phyloP scores from a whole-genome alignment of 768 basidiomycete species.

The Boletus sp. region DNA sequence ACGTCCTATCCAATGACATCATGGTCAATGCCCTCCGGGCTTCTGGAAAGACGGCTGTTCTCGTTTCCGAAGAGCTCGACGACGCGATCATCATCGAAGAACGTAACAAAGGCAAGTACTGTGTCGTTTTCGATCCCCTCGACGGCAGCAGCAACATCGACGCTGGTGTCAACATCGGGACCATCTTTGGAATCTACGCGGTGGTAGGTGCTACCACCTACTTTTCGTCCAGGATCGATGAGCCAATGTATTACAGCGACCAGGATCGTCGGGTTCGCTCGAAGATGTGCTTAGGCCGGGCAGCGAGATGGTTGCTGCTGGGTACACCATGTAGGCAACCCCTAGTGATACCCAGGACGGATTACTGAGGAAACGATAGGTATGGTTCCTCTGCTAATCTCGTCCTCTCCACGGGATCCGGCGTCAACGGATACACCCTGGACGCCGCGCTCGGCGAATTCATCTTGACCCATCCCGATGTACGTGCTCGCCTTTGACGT shows the following conservation, averaged over 20 bases:
- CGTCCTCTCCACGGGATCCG: slow-evolving; percentile 90
- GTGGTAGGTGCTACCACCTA: slow-evolving; percentile 55
- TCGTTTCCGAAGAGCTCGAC: slow-evolving; percentile 95
- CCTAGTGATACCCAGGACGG: background rate
- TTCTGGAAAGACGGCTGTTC: slow-evolving; percentile 94
- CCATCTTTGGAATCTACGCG: slow-evolving; percentile 96
- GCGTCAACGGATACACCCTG: slow-evolving; percentile 97
- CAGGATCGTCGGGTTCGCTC: slow-evolving; percentile 76
- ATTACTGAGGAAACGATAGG: slow-evolving; percentile 37
- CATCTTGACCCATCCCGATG: slow-evolving; percentile 96
- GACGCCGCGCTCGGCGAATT: slow-evolving; percentile 96
- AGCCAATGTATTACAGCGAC: slow-evolving; percentile 43
- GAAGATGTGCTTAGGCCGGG: slow-evolving; percentile 92
- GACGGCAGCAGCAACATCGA: slow-evolving; percentile 98
- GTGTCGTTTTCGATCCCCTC: slow-evolving; percentile 97
- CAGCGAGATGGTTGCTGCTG: slow-evolving; percentile 95
- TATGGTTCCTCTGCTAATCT: slow-evolving; percentile 96
- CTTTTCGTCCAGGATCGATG: background rate
- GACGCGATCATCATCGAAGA: slow-evolving; percentile 90
- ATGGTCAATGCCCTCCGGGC: slow-evolving; percentile 97
- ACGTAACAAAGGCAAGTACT: slow-evolving; percentile 81
- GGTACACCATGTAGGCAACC: slow-evolving; percentile 86
- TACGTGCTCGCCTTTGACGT: slow-evolving; percentile 35
- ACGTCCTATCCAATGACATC: slow-evolving; percentile 97
- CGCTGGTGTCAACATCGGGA: slow-evolving; percentile 97